These are phyloP conservation scores for Gonium pectorale DNA, from an alignment of 139 green algal genomes.

Conservation along the genomic window DNA sequence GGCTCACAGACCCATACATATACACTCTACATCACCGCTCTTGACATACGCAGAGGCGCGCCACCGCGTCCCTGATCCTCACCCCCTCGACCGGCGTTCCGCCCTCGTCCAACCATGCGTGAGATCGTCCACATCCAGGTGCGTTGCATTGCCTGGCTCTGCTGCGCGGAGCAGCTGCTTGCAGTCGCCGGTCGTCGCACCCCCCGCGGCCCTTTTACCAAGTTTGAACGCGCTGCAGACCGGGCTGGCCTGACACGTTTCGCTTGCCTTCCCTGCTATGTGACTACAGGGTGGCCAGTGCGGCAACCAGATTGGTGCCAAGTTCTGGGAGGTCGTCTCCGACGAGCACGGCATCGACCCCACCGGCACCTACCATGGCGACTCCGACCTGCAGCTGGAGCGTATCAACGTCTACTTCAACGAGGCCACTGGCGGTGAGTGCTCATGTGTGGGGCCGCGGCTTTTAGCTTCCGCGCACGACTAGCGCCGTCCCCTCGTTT, in stretches of 20 bases:
- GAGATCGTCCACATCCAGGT: slow-evolving; percentile 94
- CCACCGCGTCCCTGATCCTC: too few relatives aligned
- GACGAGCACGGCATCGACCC: slow-evolving; percentile 90
- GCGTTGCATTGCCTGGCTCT: too few relatives aligned
- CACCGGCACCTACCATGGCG: slow-evolving; percentile 86
- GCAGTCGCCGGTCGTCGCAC: too few relatives aligned
- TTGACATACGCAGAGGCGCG: too few relatives aligned
- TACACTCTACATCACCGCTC: too few relatives aligned
- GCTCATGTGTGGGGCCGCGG: neutral
- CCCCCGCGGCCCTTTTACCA: too few relatives aligned
- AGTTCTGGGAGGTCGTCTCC: slow-evolving; percentile 94
- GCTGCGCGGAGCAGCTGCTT: too few relatives aligned
- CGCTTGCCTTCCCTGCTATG: too few relatives aligned
- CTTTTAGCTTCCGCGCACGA: neutral
- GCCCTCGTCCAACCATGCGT: slow-evolving; percentile 43
- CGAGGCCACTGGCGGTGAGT: slow-evolving; percentile 58
- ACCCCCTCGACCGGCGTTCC: neutral
- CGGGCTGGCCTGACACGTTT: too few relatives aligned
- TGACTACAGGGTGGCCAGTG: slow-evolving; percentile 93
- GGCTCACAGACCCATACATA: too few relatives aligned
- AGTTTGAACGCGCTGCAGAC: too few relatives aligned
- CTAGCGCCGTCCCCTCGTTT: too few relatives aligned
- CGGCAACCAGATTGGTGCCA: slow-evolving; percentile 98
- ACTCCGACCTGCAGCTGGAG: slow-evolving; percentile 94
- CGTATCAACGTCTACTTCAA: slow-evolving; percentile 97